phyloP scores from a whole-genome alignment of 2,329 filamentous ascomycete species.

The Neocatenulostroma microsporum region DNA sequence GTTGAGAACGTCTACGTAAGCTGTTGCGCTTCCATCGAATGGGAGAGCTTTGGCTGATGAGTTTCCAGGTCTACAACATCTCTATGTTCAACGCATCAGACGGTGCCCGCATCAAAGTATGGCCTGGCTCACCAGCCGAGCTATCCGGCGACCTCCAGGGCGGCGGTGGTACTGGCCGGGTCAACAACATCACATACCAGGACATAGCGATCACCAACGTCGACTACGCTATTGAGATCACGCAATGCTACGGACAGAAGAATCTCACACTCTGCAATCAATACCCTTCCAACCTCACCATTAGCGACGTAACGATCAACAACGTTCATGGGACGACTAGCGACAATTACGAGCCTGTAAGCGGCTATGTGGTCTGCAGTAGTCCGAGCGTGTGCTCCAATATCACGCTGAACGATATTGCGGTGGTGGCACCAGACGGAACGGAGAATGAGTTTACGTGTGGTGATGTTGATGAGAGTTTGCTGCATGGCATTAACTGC shows the following conservation, averaged over 20 bases:
- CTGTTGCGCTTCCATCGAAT: constrained; percentile 1
- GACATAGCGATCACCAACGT: constrained; percentile 54
- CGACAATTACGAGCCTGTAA: constrained; percentile 34
- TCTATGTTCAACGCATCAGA: constrained; percentile 42
- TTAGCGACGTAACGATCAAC: constrained; percentile 49
- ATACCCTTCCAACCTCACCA: constrained; percentile 49
- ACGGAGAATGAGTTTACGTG: constrained; percentile 24
- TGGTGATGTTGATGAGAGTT: constrained; percentile 23
- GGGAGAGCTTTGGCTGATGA: neutral
- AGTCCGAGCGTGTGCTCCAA: constrained; percentile 42
- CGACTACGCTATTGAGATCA: constrained; percentile 57
- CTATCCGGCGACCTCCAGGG: constrained; percentile 56
- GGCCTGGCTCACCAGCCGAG: constrained; percentile 52
- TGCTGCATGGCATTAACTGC: constrained; percentile 26
- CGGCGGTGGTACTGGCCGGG: constrained; percentile 55
- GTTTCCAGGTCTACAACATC: constrained; percentile 33
- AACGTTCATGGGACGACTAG: constrained; percentile 51
- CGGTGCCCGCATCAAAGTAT: constrained; percentile 66
- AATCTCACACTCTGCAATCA: constrained; percentile 55
- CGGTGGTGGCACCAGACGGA: constrained; percentile 21
- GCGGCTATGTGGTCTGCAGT: constrained; percentile 40
- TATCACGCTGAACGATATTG: constrained; percentile 35
- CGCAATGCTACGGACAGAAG: constrained; percentile 58
- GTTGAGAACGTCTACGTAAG: constrained; percentile 59
- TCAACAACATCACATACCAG: constrained; percentile 61